phyloP scores from a whole-genome alignment of 805 yeast species.

The Myxozyma mucilagina region DNA sequence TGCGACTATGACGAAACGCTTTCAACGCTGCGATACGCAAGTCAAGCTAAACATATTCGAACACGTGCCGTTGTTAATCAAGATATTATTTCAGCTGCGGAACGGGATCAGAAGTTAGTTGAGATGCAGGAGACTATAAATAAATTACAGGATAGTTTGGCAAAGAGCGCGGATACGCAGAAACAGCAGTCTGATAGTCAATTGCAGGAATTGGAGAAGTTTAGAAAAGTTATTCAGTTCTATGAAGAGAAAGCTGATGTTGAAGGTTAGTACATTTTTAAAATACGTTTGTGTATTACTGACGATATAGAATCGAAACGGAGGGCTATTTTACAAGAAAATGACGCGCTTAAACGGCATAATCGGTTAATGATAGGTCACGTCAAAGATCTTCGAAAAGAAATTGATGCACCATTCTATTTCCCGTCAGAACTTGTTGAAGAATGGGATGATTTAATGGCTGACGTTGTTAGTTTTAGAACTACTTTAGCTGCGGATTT shows the following conservation, averaged over 20 bases:
- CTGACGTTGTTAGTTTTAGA: conserved; percentile 6
- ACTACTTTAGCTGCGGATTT: not conserved
- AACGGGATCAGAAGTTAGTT: conserved; percentile 43
- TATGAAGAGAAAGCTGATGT: conserved; percentile 39
- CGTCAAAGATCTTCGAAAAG: conserved; percentile 31
- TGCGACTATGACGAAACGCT: conserved; percentile 71
- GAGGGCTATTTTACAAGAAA: conserved; percentile 38
- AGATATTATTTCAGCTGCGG: conserved; percentile 43
- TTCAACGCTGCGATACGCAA: conserved; percentile 76
- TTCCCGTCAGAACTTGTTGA: conserved; percentile 3
- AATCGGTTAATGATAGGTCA: conserved; percentile 38
- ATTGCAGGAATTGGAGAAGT: conserved; percentile 36
- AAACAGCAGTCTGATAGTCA: conserved; percentile 34
- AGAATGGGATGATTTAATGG: conserved; percentile 10
- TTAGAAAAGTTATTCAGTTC: conserved; percentile 36
- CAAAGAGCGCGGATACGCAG: conserved; percentile 26
- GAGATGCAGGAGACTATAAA: conserved; percentile 46
- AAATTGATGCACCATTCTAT: not conserved
- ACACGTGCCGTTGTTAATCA: conserved; percentile 62
- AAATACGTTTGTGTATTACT: not conserved
- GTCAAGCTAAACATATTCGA: conserved; percentile 67
- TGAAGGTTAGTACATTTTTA: conserved; percentile 7
- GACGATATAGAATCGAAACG: conserved; percentile 37
- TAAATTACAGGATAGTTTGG: conserved; percentile 36
- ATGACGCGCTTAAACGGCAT: conserved; percentile 35